These are phyloP conservation scores for Rosa chinensis DNA, from an alignment of 306 rosid genomes.

Conservation along the genomic window DNA sequence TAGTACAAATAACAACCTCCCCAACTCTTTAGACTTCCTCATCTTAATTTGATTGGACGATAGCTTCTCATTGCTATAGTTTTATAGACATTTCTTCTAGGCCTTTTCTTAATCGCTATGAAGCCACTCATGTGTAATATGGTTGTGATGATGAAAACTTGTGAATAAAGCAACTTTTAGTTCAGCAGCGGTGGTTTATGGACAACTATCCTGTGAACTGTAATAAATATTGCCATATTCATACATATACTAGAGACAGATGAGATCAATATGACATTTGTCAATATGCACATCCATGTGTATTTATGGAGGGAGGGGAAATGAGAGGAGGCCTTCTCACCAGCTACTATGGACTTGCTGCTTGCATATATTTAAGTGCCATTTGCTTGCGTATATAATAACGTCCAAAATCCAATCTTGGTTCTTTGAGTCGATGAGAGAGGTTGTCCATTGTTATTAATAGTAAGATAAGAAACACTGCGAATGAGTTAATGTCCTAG, in stretches of 20 bases:
- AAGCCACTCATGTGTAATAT: constrained; percentile 18
- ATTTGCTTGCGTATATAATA: too few relatives aligned
- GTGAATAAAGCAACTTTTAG: constrained; percentile 6
- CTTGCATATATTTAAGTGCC: not conserved
- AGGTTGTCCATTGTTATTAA: not conserved
- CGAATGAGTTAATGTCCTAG: too few relatives aligned
- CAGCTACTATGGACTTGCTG: not conserved
- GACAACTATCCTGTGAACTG: not conserved
- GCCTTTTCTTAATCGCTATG: not conserved
- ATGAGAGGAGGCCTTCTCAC: not conserved
- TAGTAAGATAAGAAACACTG: not conserved
- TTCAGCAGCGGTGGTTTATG: not conserved
- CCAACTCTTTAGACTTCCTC: constrained; percentile 25
- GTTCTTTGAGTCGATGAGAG: not conserved
- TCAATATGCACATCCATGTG: not conserved
- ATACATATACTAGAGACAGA: not conserved
- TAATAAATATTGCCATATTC: not conserved
- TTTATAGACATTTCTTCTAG: constrained; percentile 13
- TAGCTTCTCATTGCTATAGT: not conserved
- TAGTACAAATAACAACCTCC: constrained; percentile 12
- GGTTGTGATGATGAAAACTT: not conserved
- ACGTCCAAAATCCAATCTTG: not conserved
- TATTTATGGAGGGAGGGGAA: not conserved
- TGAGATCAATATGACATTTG: not conserved
- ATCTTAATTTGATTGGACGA: constrained; percentile 4